Conservation (phyloP, 2,329 filamentous ascomycete species). For the Stagonosporopsis cucurbitacearum region DNA sequence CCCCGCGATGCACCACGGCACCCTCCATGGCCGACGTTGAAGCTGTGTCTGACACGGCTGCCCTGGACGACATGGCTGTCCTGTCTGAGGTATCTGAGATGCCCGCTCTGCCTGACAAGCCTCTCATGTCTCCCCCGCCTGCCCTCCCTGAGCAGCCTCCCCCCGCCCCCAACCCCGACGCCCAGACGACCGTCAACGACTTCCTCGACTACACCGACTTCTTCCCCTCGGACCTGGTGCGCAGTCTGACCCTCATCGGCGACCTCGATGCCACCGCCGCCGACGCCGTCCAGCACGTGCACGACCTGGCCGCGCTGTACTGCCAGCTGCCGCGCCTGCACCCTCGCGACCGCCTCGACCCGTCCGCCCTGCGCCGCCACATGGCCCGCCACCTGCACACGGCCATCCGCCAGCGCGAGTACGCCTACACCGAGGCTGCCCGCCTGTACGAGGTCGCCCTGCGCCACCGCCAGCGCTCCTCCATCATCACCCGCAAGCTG, state of each 20-base stretch:
- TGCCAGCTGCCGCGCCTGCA: conserved; percentile 59
- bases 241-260: conserved; percentile 67
- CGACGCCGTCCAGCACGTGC: conserved; percentile 53
- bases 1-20: conserved; percentile 33
- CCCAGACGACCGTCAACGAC: conserved; percentile 70
- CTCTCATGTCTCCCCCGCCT: no score
- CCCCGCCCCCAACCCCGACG: conserved; percentile 65
- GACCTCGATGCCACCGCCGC: conserved; percentile 56
- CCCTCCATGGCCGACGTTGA: conserved; percentile 45
- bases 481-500: conserved; percentile 67
- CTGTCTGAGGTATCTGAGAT: no score
- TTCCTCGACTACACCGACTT: conserved; percentile 74
- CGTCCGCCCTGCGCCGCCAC: conserved; percentile 59
- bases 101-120: no score
- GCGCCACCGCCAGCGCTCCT: conserved; percentile 63
- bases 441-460: conserved; percentile 64
- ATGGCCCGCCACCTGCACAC: conserved; percentile 64
- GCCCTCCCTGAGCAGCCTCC: no score
- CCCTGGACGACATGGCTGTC: no score
- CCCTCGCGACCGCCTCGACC: conserved; percentile 50
- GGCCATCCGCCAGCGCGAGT: conserved; percentile 63
- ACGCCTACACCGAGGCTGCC: conserved; percentile 62
- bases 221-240: conserved; percentile 68
- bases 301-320: conserved; percentile 57
- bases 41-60: conserved; percentile 41